Evolutionary conservation across 2,329 filamentous ascomycete species (phyloP), one percentile per base, ranked within the genome.

Genomic region (Cladosporium cucumerinum): DNA sequence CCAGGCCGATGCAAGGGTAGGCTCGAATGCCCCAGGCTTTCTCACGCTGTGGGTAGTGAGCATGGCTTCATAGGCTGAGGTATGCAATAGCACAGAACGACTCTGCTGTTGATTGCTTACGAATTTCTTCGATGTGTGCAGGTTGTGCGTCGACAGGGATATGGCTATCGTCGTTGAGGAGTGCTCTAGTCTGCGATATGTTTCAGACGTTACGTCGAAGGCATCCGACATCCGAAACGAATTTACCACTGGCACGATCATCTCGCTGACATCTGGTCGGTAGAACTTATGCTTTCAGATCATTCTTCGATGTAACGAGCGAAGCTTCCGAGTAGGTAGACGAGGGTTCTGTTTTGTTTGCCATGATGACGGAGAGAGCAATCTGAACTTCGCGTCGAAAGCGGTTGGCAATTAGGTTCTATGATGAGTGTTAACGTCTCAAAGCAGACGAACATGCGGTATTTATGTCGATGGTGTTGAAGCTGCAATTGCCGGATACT

Each of bases 81-180:
- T 46, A 7, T 12, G 10, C 8, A 23, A 3, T n/a, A 5, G n/a
- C n/a, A 46, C 39, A 21, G 5, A 12, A 46, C 5, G 7, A 46
- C 2, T 3, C 39, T 21, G n/a, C 39, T 2, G 39, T 46, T n/a
- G n/a, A 46, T 23, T 14, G 65, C 74, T 67, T 66, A 77, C 75
- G 32, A 78, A 78, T 71, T 43, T 72, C 62, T 57, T 72, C 71
- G 48, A 79, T 73, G 57, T 80, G 77, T 11, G 26, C 12, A 10
- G 30, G 18, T 54, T 54, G 51, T 71, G 26, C 14, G 72, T 69
- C 11, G 78, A 72, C 46, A 0, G 76, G 70, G 2, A 80, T 69
- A 11, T 74, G 72, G 68, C 75, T 76, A 67, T 79, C 79, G 5
- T 69, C 74, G 60, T 78, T 74, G 18, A 80, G 73, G 11, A 80